Evolutionary conservation across 495 filamentous ascomycete species (phyloP).

Genomic region (Friedmanniomyces endolithicus): DNA sequence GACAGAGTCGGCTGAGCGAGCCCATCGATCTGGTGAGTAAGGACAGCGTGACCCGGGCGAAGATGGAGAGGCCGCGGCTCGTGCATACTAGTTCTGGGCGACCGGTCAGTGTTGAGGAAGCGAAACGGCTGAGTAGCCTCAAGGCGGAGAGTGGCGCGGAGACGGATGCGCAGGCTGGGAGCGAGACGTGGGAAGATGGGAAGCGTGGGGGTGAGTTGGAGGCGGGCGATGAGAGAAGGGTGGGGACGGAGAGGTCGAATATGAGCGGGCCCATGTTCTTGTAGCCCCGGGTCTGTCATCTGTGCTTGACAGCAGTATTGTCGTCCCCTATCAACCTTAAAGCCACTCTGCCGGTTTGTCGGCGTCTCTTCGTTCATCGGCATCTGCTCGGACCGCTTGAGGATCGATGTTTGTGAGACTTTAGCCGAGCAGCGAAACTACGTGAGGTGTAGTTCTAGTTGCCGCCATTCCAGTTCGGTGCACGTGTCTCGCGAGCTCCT

Average conservation of each 20-base stretch:
- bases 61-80: constrained; percentile 5
- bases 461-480: background rate
- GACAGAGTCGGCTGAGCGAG: constrained; percentile 5
- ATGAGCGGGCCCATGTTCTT: constrained; percentile 15
- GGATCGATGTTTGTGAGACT: too few species aligned
- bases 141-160: constrained; percentile 5
- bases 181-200: constrained; percentile 14
- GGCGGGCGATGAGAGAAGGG: background rate
- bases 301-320: too few species aligned
- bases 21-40: constrained; percentile 12
- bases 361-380: too few species aligned
- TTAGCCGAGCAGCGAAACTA: background rate
- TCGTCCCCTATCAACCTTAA: background rate
- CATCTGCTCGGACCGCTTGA: too few species aligned
- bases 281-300: background rate
- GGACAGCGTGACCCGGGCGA: constrained; percentile 12
- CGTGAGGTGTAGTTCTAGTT: background rate
- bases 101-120: constrained; percentile 13
- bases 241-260: constrained; percentile 3
- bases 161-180: constrained; percentile 6
- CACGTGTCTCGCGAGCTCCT: background rate
- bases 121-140: constrained; percentile 12
- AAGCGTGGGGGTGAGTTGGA: constrained; percentile 8
- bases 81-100: constrained; percentile 7
- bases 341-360: too few species aligned